Evolutionary conservation across 805 yeast genomes (phyloP), one percentile per base, ranked within the genome.

Genomic region (Starmerella bacillaris): DNA sequence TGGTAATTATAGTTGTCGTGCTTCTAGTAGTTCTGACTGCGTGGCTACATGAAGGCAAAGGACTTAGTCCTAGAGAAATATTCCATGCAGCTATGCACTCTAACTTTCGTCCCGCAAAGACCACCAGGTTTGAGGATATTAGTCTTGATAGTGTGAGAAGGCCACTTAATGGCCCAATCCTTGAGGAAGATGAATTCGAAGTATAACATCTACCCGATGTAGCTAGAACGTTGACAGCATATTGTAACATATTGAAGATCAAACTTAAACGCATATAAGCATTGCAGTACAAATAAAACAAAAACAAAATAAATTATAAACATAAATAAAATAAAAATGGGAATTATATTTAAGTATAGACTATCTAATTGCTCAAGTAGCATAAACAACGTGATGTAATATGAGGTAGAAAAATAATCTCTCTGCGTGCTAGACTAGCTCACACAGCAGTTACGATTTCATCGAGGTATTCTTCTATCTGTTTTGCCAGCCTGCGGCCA

Each of bases 401-500:
- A n/a, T n/a, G n/a, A n/a, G n/a, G n/a, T n/a, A n/a, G n/a, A n/a
- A n/a, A n/a, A n/a, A n/a, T n/a, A n/a, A n/a, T n/a, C n/a, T n/a
- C n/a, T n/a, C n/a, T n/a, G n/a, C n/a, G n/a, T n/a, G n/a, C n/a
- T n/a, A n/a, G n/a, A n/a, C n/a, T n/a, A n/a, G n/a, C n/a, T n/a
- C n/a, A n/a, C n/a, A n/a, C n/a, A n/a, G n/a, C n/a, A n/a, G 29
- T 26, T 15, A 26, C 29, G 16, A 26, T 26, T 21, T 45, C 43
- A 18, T 44, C 32, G 16, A 41, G 27, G 27, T 46, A 45, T 28
- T 39, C 46, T 20, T 89, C 84, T 16, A 92, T 79, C 34, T 75
- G 92, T 37, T 64, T 65, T 3, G 93, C 92, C 56, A 92, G 72
- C 61, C 95, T 75, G 58, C 92, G 72, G 19, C 92, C 95, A 50